Base-by-base conservation (phyloP, 2,329 filamentous ascomycete species). In the Exophiala sp. region DNA sequence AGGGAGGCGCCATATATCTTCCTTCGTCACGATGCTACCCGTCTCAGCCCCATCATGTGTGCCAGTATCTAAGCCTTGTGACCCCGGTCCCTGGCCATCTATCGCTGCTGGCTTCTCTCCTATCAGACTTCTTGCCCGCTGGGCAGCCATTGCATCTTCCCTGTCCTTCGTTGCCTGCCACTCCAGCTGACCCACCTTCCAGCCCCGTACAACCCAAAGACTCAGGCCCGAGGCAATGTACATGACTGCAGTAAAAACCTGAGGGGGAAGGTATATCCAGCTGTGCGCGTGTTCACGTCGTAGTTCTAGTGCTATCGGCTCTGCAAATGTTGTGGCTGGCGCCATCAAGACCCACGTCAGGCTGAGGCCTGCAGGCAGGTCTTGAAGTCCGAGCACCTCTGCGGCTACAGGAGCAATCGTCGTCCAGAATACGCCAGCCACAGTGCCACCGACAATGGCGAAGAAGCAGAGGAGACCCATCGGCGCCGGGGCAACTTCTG, bases 251-350 rank as follows among this genome's bases (percentile, higher is more conserved):
- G 79, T 77, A 58, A 87, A 86, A 1, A 86, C 62, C 59, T 76
- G 73, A 3, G 72, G 69, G 29, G 65, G 65, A 14, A 74, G 59
- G 54, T 75, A 76, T 1, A 66, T 64, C 29, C 63, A 64, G 1
- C 63, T 62, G 5, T 58, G 43, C 5, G 63, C 54, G 8, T 62
- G 52, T 47, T 63, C 60, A 14, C 77, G 76, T 52, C 76, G 74
- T 29, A 87, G 77, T 48, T 80, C 72, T 38, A 88, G 68, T 2
- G 78, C 85, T 59, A 87, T 87, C 2, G 81, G 80, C 45, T 76
- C 72, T 1, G 72, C 68, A 33, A 73, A 69, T 0, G 73, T 75
- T 3, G 73, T 74, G 5, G 77, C 76, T 2, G 83, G 66, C 5
- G 81, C 80, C 50, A 86, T 71, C 2, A 78, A 69, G 40, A 86